Evolutionary conservation across 1,284 basidiomycete genomes (phyloP).

Genomic region (Leccinum glutinopallens): DNA sequence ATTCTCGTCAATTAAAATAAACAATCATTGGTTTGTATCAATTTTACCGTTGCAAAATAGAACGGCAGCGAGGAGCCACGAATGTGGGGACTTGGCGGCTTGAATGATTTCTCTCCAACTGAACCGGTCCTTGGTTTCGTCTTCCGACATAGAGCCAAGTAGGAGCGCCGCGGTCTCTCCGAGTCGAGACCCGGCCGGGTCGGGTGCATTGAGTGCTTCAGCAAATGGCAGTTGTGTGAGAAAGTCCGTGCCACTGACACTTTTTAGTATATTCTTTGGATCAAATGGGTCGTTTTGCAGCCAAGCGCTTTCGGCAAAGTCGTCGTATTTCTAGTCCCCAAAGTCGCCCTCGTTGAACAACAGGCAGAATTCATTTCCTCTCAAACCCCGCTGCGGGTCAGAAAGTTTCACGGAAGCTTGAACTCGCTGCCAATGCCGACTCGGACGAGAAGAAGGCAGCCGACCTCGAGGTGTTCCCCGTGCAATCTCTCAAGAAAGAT

Average conservation of each 20-base stretch:
- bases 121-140: constrained; percentile 37
- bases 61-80: constrained; percentile 29
- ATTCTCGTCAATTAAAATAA: constrained; percentile 10
- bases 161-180: too few relatives aligned
- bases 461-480: constrained; percentile 34
- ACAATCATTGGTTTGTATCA: background rate
- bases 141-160: constrained; percentile 36
- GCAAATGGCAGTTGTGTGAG: too few relatives aligned
- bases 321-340: constrained; percentile 78
- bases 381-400: constrained; percentile 65
- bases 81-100: constrained; percentile 41
- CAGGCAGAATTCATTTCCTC: constrained; percentile 70
- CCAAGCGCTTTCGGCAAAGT: constrained; percentile 50
- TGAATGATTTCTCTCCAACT: constrained; percentile 40
- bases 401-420: constrained; percentile 62
- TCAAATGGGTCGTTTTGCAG: constrained; percentile 69
- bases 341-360: constrained; percentile 80
- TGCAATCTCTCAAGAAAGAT: constrained; percentile 44
- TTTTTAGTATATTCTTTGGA: constrained; percentile 24
- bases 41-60: constrained; percentile 34
- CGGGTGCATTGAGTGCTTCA: too few relatives aligned
- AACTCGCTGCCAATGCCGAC: constrained; percentile 25
- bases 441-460: constrained; percentile 43
- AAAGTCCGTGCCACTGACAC: too few relatives aligned
- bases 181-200: too few relatives aligned